Percentiles rank a stretch among this genome's conserved stretches.
Evolutionary conservation across 441 rosid genomes (phyloP).

Genomic region (Pelargonium fulgidum): DNA sequence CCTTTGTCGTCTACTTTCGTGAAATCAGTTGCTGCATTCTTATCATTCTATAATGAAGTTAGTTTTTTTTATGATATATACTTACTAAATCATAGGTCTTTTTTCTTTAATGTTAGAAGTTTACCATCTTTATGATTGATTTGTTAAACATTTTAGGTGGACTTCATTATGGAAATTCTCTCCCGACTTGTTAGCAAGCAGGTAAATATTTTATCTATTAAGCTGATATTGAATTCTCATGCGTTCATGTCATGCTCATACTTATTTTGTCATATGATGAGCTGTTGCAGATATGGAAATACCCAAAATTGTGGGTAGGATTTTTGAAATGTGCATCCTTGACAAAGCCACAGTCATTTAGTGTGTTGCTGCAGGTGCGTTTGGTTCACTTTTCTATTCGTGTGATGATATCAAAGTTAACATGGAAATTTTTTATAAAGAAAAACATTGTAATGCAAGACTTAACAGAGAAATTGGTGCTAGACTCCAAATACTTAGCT

Average conservation of each 20-base stretch:
- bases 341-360: slow-evolving; percentile 89
- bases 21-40: not conserved
- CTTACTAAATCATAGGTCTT: not conserved
- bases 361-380: slow-evolving; percentile 86
- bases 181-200: slow-evolving; percentile 94
- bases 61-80: not conserved
- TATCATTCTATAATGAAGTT: not conserved
- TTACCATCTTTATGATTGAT: not conserved
- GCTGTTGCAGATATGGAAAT: slow-evolving; percentile 83
- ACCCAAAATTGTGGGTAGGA: slow-evolving; percentile 98
- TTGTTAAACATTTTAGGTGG: slow-evolving; percentile 51
- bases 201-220: slow-evolving; percentile 41
- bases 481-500: too few relatives aligned
- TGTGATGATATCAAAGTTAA: not conserved
- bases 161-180: slow-evolving; percentile 90
- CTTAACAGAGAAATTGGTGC: too few relatives aligned
- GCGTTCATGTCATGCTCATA: slow-evolving; percentile 2
- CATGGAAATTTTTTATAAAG: too few relatives aligned
- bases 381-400: slow-evolving; percentile 7
- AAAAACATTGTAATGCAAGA: too few relatives aligned
- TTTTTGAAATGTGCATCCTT: slow-evolving; percentile 81
- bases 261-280: slow-evolving; percentile 17
- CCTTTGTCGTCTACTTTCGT: not conserved
- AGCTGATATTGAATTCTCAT: slow-evolving; percentile 13
- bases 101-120: not conserved